These are phyloP conservation scores for Puccinia coronata DNA, from an alignment of 1,284 basidiomycete genomes.

Conservation along the genomic window DNA sequence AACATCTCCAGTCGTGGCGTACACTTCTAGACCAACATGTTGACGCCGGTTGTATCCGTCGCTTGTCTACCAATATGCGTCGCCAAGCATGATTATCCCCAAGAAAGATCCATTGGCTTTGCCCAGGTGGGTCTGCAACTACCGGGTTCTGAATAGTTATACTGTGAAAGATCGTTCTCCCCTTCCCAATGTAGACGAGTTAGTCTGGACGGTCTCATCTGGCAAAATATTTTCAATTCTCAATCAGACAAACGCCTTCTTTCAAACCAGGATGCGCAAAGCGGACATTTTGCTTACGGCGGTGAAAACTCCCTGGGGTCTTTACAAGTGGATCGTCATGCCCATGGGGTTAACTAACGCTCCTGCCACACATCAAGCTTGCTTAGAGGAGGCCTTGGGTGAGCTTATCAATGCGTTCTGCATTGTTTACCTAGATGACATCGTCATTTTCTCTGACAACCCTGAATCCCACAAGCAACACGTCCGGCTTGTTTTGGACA, in stretches of 20 bases:
- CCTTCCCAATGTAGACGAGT: constrained; percentile 18
- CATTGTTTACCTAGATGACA: constrained; percentile 22
- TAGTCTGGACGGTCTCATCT: neutral
- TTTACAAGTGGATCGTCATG: constrained; percentile 63
- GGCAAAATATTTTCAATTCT: constrained; percentile 59
- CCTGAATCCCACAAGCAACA: neutral
- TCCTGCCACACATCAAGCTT: constrained; percentile 57
- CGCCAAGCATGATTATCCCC: too few species aligned
- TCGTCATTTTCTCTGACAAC: neutral
- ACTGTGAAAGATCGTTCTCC: neutral
- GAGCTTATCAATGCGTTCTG: too few species aligned
- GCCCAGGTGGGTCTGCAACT: neutral
- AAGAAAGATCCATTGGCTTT: too few species aligned
- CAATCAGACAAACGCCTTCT: constrained; percentile 62
- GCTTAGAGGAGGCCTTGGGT: constrained; percentile 49
- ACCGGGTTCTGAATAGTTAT: too few species aligned
- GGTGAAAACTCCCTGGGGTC: constrained; percentile 60
- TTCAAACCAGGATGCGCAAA: constrained; percentile 60
- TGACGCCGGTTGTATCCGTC: too few species aligned
- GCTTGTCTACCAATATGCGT: too few species aligned
- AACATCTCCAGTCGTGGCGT: too few species aligned
- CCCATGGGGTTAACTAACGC: constrained; percentile 61
- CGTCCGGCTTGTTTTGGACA: neutral
- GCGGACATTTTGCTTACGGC: constrained; percentile 61
- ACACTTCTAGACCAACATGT: too few species aligned